These are phyloP conservation scores for Petrea volubilis DNA, from an alignment of 257 asterid genomes.

Conservation along the genomic window DNA sequence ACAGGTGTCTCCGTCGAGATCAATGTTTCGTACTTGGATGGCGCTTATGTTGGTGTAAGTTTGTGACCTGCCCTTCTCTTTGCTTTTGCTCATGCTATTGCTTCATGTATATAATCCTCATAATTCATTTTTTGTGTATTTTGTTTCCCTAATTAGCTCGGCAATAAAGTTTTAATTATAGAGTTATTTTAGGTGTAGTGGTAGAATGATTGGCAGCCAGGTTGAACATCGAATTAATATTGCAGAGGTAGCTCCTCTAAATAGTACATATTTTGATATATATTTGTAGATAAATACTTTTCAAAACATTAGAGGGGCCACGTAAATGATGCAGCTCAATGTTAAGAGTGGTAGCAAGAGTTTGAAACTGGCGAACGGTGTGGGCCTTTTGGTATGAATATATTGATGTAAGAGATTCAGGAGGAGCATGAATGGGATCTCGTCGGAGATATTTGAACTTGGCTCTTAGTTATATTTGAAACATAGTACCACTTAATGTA, in stretches of 20 bases:
- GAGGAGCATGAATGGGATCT: neutral
- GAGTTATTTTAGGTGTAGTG: neutral
- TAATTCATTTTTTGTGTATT: neutral
- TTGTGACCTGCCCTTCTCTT: neutral
- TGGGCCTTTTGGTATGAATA: neutral
- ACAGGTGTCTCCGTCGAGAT: constrained; percentile 82
- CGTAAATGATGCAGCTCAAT: neutral
- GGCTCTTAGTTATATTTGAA: neutral
- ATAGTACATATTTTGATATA: no score
- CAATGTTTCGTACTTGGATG: constrained; percentile 59
- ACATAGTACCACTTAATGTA: neutral
- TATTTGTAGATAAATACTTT: no score
- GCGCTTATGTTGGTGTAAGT: constrained; percentile 69
- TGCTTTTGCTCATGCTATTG: neutral
- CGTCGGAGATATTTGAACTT: neutral
- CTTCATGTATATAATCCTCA: neutral
- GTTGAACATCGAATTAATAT: neutral
- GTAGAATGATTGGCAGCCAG: neutral
- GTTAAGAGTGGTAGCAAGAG: neutral
- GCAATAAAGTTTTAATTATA: neutral
- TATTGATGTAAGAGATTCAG: neutral
- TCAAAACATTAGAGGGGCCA: no score
- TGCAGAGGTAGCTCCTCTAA: neutral
- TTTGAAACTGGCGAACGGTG: neutral
- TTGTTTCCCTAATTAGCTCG: neutral